Evolutionary conservation across 108 stramenopile genomes (phyloP), one percentile per base, ranked within the genome.

Genomic region (Asterionellopsis glacialis): DNA sequence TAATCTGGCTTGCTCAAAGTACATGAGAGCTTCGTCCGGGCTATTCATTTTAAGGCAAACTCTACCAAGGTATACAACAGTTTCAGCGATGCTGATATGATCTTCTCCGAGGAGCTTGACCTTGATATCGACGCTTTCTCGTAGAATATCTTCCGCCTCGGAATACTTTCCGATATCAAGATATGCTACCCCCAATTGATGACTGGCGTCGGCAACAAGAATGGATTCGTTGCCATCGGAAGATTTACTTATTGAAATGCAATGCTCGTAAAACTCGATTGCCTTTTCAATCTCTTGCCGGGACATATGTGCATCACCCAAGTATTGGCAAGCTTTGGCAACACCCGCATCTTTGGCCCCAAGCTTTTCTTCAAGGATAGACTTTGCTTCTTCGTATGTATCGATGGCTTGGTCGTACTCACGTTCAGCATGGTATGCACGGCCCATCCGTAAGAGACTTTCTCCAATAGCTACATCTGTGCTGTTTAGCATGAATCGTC

Each of bases 1-100:
- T 15, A 33, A 44, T 33, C 73, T 64, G 0, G 75, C 72, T 47
- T 76, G 72, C n/a, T 70, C 64, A 56, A 74, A 74, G 38, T 33
- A 53, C n/a, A 24, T 57, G 22, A 74, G 28, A 4, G 75, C 80
- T 28, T 70, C 61, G 53, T 77, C 72, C 11, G 49, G 38, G 25
- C 65, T 67, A 28, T 72, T 57, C 1, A 63, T 47, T 33, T 67
- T 66, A 3, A 56, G 11, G 33, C 52, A 55, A 26, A 76, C 51
- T 45, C 63, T 41, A 1, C 73, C 79, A 12, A 75, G 60, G 16
- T 42, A 41, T 18, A 72, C 33, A 22, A 69, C 52, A 0, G 75
- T 65, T 51, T 73, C 59, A 6, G 80, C 63, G 9, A 74, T 41
- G 13, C 57, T 21, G 6, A 52, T 21, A 14, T 55, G 51, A n/a